Evolutionary conservation across 2,329 filamentous ascomycete species (phyloP).

Genomic region (Exophiala sideris): DNA sequence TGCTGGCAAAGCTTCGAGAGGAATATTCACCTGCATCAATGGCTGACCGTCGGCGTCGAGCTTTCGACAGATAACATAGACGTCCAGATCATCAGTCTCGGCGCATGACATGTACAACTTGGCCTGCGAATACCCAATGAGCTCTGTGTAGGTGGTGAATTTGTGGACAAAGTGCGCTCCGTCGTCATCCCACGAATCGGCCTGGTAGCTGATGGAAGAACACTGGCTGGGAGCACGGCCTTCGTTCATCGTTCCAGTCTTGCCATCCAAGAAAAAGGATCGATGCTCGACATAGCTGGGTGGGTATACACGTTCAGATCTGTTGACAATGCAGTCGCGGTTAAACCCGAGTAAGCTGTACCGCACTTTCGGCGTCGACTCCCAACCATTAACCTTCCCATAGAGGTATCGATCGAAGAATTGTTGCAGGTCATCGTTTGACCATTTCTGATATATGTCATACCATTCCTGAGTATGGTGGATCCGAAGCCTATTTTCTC

Average conservation of each 20-base stretch:
- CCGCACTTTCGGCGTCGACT: constrained; percentile 44
- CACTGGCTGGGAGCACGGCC: not conserved
- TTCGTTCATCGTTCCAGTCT: constrained; percentile 12
- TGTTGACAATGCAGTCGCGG: constrained; percentile 4
- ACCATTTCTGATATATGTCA: constrained; percentile 40
- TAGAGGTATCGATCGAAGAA: constrained; percentile 51
- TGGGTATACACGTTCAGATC: constrained; percentile 31
- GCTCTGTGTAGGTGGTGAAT: constrained; percentile 38
- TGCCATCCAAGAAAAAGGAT: constrained; percentile 32
- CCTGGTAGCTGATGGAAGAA: constrained; percentile 33
- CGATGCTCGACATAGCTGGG: constrained; percentile 17
- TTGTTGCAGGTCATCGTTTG: constrained; percentile 37
- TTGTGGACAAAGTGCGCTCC: constrained; percentile 29
- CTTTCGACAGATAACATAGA: constrained; percentile 47
- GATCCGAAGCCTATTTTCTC: constrained; percentile 36
- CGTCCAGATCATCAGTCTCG: constrained; percentile 43
- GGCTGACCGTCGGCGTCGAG: constrained; percentile 41
- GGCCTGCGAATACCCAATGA: constrained; percentile 49
- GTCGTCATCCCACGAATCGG: constrained; percentile 30
- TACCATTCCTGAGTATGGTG: constrained; percentile 46
- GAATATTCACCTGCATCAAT: constrained; percentile 44
- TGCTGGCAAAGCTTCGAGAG: constrained; percentile 34
- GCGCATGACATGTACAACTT: constrained; percentile 46
- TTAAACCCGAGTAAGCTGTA: constrained; percentile 31
- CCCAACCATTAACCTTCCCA: constrained; percentile 45